These are phyloP conservation scores for Tarenaya hassleriana DNA, from an alignment of 345 rosid genomes.

Conservation along the genomic window DNA sequence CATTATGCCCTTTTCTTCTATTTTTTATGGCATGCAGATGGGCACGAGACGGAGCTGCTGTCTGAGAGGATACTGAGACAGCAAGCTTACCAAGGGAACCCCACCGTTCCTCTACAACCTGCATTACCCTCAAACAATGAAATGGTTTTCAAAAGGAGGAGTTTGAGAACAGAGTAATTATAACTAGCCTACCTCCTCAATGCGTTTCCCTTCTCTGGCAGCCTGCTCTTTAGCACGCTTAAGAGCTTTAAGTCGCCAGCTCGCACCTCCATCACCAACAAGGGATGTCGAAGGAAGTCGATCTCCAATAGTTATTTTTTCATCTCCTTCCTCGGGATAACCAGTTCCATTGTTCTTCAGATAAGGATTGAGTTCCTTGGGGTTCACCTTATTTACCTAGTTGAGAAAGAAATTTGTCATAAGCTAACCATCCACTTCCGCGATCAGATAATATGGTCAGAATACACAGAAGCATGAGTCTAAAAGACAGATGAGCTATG, in stretches of 20 bases:
- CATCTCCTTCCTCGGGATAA: conserved; percentile 66
- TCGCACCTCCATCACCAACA: conserved; percentile 95
- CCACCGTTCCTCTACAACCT: conserved; percentile 82
- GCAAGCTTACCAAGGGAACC: conserved; percentile 77
- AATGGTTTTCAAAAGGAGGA: conserved; percentile 7
- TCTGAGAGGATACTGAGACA: conserved; percentile 55
- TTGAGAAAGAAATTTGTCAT: conserved; percentile 2
- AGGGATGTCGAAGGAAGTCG: conserved; percentile 45
- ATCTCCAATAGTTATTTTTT: conserved; percentile 32
- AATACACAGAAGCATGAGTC: too few species aligned
- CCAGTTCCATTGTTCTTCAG: conserved; percentile 67
- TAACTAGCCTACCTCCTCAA: conserved; percentile 48
- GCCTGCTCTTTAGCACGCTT: conserved; percentile 93
- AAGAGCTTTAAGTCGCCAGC: conserved; percentile 90
- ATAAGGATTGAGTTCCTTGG: conserved; percentile 84
- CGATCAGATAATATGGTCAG: too few species aligned
- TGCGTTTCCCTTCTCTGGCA: conserved; percentile 64
- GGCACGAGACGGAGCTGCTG: conserved; percentile 78
- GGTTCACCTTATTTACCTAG: conserved; percentile 46
- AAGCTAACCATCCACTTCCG: not conserved
- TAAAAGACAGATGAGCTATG: not conserved
- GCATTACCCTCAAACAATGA: conserved; percentile 25
- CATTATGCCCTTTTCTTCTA: conserved; percentile 43
- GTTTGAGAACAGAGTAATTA: conserved; percentile 6
- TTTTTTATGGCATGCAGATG: conserved; percentile 74